Percentiles rank a stretch among this genome's conserved stretches.
Evolutionary conservation across 2,329 filamentous ascomycete species (phyloP).

Genomic region (Verticillium longisporum): DNA sequence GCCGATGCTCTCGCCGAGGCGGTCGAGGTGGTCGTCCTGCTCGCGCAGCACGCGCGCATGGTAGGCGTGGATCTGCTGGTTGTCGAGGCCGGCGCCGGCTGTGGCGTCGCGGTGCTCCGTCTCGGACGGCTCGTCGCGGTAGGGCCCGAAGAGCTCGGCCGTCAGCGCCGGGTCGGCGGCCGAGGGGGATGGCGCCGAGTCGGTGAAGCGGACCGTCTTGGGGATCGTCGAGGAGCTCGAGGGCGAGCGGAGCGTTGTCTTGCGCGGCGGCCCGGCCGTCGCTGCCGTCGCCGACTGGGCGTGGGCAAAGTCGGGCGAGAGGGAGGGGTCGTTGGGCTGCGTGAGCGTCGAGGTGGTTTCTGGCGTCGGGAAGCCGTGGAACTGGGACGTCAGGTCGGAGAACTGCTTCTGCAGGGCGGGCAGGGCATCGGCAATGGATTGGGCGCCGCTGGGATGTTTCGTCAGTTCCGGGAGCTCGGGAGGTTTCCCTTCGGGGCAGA

Average conservation of each 20-base stretch:
- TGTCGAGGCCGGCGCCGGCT: slow-evolving; percentile 56
- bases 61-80: slow-evolving; percentile 80
- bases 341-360: slow-evolving; percentile 44
- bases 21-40: slow-evolving; percentile 90
- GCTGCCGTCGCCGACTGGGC: slow-evolving; percentile 38
- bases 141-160: slow-evolving; percentile 46
- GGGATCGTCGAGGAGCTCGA: slow-evolving; percentile 26
- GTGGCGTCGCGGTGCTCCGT: slow-evolving; percentile 51
- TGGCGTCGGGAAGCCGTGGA: slow-evolving; percentile 57
- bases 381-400: slow-evolving; percentile 71
- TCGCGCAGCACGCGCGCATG: slow-evolving; percentile 76
- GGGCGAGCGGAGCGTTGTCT: slow-evolving; percentile 21
- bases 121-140: slow-evolving; percentile 61
- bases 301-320: slow-evolving; percentile 58
- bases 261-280: slow-evolving; percentile 15
- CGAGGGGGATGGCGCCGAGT: slow-evolving; percentile 37
- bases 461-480: not conserved
- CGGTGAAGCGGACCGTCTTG: slow-evolving; percentile 84
- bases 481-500: not conserved
- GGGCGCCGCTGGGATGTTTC: slow-evolving; percentile 31
- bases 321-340: slow-evolving; percentile 57
- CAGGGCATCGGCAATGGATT: slow-evolving; percentile 55
- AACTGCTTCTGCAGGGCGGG: slow-evolving; percentile 66
- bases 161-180: slow-evolving; percentile 35
- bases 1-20: slow-evolving; percentile 76